phyloP scores from a whole-genome alignment of 2,329 filamentous ascomycete genomes.

The Alternaria rosae region DNA sequence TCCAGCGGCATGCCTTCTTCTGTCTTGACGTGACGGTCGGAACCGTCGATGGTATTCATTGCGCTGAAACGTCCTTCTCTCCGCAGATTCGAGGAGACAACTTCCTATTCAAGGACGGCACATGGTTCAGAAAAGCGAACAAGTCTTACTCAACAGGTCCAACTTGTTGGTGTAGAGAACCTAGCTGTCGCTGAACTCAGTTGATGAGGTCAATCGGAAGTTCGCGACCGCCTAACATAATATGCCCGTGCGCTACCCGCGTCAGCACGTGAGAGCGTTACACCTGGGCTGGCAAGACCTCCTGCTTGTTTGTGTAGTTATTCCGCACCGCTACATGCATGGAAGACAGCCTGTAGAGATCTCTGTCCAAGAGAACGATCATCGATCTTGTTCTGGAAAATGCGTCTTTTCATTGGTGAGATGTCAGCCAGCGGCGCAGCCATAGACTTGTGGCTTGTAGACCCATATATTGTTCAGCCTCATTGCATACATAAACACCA shows the following conservation, averaged over 20 bases:
- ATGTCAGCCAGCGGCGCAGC: background rate
- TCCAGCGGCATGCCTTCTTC: slow-evolving; percentile 39
- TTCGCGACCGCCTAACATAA: slow-evolving; percentile 16
- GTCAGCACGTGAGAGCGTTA: slow-evolving; percentile 15
- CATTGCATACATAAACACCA: background rate
- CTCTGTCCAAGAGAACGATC: background rate
- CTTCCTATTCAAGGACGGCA: background rate
- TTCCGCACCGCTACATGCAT: background rate
- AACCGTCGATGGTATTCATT: slow-evolving; percentile 73
- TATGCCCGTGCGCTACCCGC: slow-evolving; percentile 14
- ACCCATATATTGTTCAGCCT: slow-evolving; percentile 1
- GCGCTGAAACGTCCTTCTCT: slow-evolving; percentile 3
- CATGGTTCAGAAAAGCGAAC: background rate
- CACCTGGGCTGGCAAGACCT: background rate
- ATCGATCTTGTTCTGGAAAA: background rate
- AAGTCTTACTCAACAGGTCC: background rate
- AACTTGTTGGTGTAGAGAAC: background rate
- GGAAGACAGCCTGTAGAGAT: background rate
- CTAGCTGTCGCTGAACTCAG: background rate
- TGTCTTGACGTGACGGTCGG: slow-evolving; percentile 53
- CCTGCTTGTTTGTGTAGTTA: background rate
- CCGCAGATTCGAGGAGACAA: background rate
- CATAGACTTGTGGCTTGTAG: background rate
- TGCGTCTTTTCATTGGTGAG: background rate
- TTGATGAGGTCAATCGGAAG: slow-evolving; percentile 13